These are phyloP conservation scores for Cyberlindnera misumaiensis DNA, from an alignment of 805 yeast species.

Conservation along the genomic window DNA sequence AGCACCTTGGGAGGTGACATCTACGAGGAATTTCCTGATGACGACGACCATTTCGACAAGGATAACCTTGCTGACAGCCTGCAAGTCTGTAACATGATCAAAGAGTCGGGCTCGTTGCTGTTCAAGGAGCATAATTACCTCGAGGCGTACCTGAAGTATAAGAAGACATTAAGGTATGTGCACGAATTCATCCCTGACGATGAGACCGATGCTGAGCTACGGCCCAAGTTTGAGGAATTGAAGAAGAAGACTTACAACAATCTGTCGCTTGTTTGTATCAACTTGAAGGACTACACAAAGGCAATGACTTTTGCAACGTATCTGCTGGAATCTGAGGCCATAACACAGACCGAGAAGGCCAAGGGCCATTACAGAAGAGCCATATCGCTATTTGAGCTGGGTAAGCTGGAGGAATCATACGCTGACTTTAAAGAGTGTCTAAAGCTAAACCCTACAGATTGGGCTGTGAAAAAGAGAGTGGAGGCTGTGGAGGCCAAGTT, in stretches of 20 bases:
- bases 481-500: slow-evolving; percentile 33
- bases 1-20: slow-evolving; percentile 59
- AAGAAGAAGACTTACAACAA: slow-evolving; percentile 41
- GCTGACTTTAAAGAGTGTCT: slow-evolving; percentile 39
- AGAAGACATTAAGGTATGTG: slow-evolving; percentile 59
- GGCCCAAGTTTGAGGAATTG: slow-evolving; percentile 38
- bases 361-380: slow-evolving; percentile 58
- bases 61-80: slow-evolving; percentile 48
- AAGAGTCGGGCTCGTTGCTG: slow-evolving; percentile 58
- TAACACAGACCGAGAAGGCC: slow-evolving; percentile 38
- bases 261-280: slow-evolving; percentile 47
- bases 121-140: slow-evolving; percentile 45
- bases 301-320: slow-evolving; percentile 50
- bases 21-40: slow-evolving; percentile 75
- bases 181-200: slow-evolving; percentile 68
- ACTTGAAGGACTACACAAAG: slow-evolving; percentile 40
- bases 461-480: slow-evolving; percentile 39
- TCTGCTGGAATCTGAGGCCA: slow-evolving; percentile 43
- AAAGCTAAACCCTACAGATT: slow-evolving; percentile 41
- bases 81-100: slow-evolving; percentile 47
- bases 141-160: slow-evolving; percentile 57
- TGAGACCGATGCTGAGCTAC: slow-evolving; percentile 50
- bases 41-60: slow-evolving; percentile 51
- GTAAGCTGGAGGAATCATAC: slow-evolving; percentile 44
- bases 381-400: slow-evolving; percentile 34